These are phyloP conservation scores for Chlamydomonas applanata DNA, from an alignment of 139 green algal species.

Conservation along the genomic window DNA sequence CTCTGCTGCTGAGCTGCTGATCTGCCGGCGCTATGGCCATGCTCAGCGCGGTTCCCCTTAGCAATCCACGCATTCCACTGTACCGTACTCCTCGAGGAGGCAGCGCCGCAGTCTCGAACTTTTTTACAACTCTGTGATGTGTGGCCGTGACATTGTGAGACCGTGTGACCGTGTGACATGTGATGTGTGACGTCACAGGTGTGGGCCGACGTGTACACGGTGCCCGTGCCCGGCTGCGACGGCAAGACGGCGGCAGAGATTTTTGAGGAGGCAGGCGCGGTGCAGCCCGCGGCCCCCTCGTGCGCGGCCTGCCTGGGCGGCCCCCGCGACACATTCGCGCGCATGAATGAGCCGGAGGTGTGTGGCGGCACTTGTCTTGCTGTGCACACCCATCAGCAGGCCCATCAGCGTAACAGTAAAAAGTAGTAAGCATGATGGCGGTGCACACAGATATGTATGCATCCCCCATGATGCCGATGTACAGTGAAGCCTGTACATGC, in stretches of 20 bases:
- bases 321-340: constrained; percentile 90
- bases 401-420: background rate
- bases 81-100: no score
- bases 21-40: no score
- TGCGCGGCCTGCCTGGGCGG: constrained; percentile 94
- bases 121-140: no score
- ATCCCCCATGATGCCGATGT: no score
- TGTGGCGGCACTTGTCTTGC: background rate
- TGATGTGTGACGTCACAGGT: constrained; percentile 73
- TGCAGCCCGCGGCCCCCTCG: constrained; percentile 79
- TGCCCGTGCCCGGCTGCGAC: constrained; percentile 87
- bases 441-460: no score
- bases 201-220: constrained; percentile 91
- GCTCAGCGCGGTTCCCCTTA: no score
- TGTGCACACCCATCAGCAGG: background rate
- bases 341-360: constrained; percentile 93
- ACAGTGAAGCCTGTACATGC: no score
- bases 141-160: no score
- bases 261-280: constrained; percentile 89
- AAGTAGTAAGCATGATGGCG: background rate
- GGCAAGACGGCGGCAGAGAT: constrained; percentile 94
- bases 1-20: no score
- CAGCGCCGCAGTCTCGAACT: no score
- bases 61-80: no score
- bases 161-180: no score